phyloP scores from a whole-genome alignment of 1,284 basidiomycete genomes.

The Ustilago curta region DNA sequence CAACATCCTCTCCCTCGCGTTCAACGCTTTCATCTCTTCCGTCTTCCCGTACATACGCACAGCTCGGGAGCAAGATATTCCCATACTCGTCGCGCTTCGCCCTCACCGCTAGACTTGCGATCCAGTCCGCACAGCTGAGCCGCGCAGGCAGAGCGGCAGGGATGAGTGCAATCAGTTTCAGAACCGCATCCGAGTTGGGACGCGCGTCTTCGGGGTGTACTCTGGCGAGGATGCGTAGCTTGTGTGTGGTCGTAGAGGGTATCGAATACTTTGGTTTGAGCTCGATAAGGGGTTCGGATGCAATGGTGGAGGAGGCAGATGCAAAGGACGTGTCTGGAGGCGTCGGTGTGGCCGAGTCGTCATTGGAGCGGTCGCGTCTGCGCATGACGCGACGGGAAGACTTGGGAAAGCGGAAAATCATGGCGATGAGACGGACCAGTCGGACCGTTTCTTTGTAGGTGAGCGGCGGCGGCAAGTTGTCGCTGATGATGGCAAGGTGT shows the following conservation, averaged over 20 bases:
- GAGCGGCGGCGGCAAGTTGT: slow-evolving; percentile 7
- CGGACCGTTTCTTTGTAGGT: slow-evolving; percentile 47
- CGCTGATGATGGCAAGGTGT: not conserved
- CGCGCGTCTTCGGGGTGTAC: slow-evolving; percentile 27
- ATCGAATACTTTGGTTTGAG: slow-evolving; percentile 32
- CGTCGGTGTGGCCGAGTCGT: not conserved
- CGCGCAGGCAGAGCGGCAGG: slow-evolving; percentile 25
- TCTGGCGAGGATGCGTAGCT: slow-evolving; percentile 27
- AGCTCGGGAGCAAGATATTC: slow-evolving; percentile 27
- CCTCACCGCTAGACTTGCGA: slow-evolving; percentile 14
- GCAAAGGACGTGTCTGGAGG: not conserved
- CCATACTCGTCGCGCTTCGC: slow-evolving; percentile 35
- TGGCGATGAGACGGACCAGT: slow-evolving; percentile 34
- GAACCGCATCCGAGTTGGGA: slow-evolving; percentile 18
- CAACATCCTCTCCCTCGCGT: not conserved
- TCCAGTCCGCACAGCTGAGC: slow-evolving; percentile 16
- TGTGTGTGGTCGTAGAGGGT: not conserved
- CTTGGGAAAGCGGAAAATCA: slow-evolving; percentile 49
- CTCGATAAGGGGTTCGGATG: slow-evolving; percentile 9
- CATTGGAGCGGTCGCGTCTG: not conserved
- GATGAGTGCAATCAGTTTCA: slow-evolving; percentile 35
- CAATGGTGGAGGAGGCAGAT: not conserved
- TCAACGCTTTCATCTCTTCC: not conserved
- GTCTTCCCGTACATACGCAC: slow-evolving; percentile 1
- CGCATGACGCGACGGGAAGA: slow-evolving; percentile 30